Evolutionary conservation across 208 protist genomes (phyloP), one percentile per base, ranked within the genome.

Genomic region (Porcisia hertigi): DNA sequence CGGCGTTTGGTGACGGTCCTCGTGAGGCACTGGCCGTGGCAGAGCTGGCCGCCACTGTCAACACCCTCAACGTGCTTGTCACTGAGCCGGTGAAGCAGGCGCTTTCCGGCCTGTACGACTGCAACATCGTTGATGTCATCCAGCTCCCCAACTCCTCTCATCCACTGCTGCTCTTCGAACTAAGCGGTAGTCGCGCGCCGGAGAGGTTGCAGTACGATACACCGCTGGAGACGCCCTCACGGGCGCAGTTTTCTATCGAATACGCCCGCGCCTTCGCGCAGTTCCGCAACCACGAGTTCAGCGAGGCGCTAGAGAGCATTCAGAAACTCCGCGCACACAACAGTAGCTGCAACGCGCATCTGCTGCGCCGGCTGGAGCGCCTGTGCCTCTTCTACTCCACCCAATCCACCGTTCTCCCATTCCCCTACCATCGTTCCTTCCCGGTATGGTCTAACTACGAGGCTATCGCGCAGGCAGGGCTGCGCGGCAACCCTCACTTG

Each of bases 71-170:
- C 63, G 58, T 97, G 20, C 54, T 95, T 14, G 85, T 94, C 7
- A 87, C 93, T 16, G 90, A 97, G 74, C 85, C 90, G 25, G 90
- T 93, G 23, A 95, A 95, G 77, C 88, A 97, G 82, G 72, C 86
- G 20, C 79, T 95, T 20, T 81, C 89, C 6, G 82, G 82, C 1
- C 59, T 78, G 67, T 95, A 95, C 72, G 90, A 97, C 54, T 94
- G 88, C 71, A 87, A 89, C 53, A 91, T 97, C 71, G 88, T 97
- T 0, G 93, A 97, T 73, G 89, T 95, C 23, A 86, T 97, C 43
- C 80, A 85, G 58, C 77, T 86, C 23, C 78, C 82, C 12, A 81
- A 80, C 62, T 72, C 83, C 25, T 79, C 83, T 39, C 85, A 86
- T 57, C 82, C 83, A 53, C 81, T 96, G 66, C 82, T 91, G 43